These are phyloP conservation scores for Fraxinus albicans DNA, from an alignment of 305 asterid species.

Conservation along the genomic window DNA sequence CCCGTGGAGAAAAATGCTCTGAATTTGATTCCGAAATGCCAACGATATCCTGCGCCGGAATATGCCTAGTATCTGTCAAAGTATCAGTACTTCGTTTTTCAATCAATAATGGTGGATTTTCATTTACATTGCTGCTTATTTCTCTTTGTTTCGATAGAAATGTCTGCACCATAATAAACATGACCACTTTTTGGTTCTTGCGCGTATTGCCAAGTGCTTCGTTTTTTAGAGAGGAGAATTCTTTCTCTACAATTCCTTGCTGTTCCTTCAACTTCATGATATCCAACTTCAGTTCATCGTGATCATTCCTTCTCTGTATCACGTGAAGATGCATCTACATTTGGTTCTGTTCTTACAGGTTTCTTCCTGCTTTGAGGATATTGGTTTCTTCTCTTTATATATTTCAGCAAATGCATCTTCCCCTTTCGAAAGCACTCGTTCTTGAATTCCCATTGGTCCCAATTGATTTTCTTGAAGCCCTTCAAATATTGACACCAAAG, in stretches of 20 bases:
- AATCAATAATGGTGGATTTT: not conserved
- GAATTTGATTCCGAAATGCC: not conserved
- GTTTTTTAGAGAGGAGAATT: conserved; percentile 15
- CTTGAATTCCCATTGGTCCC: conserved; percentile 45
- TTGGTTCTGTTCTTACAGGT: not conserved
- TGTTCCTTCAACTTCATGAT: conserved; percentile 24
- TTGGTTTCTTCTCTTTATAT: conserved; percentile 33
- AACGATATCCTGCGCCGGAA: not conserved
- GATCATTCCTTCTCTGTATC: conserved; percentile 15
- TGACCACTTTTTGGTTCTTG: conserved; percentile 2
- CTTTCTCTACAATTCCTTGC: conserved; percentile 19
- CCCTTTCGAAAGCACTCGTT: conserved; percentile 49
- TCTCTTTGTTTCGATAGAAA: not conserved
- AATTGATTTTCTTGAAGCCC: conserved; percentile 49
- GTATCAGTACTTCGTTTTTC: not conserved
- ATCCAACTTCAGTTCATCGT: conserved; percentile 16
- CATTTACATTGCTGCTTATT: not conserved
- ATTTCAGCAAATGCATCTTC: conserved; percentile 32
- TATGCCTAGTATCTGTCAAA: not conserved
- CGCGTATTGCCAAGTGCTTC: not conserved
- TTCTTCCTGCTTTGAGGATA: not conserved
- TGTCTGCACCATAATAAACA: not conserved
- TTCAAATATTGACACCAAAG: not conserved
- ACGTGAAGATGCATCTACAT: not conserved
- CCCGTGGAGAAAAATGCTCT: conserved; percentile 9